Conservation (phyloP, 1,284 basidiomycete genomes). For the Lignosus rhinocerotis region DNA sequence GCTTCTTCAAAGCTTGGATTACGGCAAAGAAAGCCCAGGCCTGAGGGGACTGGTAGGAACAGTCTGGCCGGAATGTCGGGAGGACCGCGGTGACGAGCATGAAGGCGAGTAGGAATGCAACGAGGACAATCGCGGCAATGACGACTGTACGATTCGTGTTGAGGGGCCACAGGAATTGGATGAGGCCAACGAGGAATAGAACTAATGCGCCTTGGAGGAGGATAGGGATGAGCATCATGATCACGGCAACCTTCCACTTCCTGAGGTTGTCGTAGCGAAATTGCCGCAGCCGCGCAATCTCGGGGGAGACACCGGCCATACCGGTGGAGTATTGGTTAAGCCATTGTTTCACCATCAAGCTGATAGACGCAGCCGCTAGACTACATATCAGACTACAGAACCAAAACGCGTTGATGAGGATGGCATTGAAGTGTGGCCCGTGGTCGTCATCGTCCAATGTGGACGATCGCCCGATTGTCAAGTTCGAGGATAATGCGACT, state of each 20-base stretch:
- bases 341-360: constrained; percentile 28
- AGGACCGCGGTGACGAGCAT: constrained; percentile 23
- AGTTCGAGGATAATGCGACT: background rate
- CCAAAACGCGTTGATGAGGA: constrained; percentile 25
- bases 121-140: constrained; percentile 12
- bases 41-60: constrained; percentile 31
- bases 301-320: constrained; percentile 20
- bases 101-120: constrained; percentile 23
- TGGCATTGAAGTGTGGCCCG: background rate
- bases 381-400: constrained; percentile 26
- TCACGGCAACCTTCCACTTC: constrained; percentile 28
- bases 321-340: constrained; percentile 22
- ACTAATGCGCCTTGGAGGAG: constrained; percentile 31
- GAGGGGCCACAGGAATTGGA: constrained; percentile 26
- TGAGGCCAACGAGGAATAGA: constrained; percentile 25
- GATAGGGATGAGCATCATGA: constrained; percentile 30
- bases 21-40: constrained; percentile 25
- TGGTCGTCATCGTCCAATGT: background rate
- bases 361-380: constrained; percentile 25
- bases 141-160: constrained; percentile 19
- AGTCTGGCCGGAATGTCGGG: constrained; percentile 24
- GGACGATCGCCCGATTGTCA: background rate
- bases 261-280: constrained; percentile 28
- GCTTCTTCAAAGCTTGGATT: constrained; percentile 17
- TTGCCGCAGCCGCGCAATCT: constrained; percentile 26